A percentile compares a stretch with the other conserved stretches of the same genome.
Evolutionary conservation across 2,329 filamentous ascomycete species (phyloP).

Genomic region (Fusarium sp.): DNA sequence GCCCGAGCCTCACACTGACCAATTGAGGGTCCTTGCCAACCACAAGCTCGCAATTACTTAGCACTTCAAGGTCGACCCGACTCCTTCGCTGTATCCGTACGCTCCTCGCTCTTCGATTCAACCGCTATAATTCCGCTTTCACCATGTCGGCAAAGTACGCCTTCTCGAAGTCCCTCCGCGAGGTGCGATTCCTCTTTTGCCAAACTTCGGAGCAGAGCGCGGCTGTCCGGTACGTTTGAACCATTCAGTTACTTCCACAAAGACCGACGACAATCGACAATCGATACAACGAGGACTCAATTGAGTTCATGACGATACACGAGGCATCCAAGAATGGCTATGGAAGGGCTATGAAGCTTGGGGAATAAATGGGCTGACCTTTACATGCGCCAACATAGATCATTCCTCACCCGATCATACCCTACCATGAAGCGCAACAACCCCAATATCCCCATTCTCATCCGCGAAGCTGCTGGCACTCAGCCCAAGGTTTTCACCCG

Average conservation of each 20-base stretch:
- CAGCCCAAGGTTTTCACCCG: slow-evolving; percentile 89
- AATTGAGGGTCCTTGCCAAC: slow-evolving; percentile 47
- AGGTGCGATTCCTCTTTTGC: slow-evolving; percentile 97
- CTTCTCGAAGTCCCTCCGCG: slow-evolving; percentile 89
- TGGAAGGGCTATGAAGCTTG: not conserved
- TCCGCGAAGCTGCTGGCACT: slow-evolving; percentile 90
- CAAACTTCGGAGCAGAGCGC: slow-evolving; percentile 93
- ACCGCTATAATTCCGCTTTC: slow-evolving; percentile 7
- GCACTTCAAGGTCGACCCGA: slow-evolving; percentile 37
- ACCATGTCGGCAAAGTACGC: slow-evolving; percentile 93
- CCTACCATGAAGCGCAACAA: slow-evolving; percentile 99
- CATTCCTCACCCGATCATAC: slow-evolving; percentile 91
- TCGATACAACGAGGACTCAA: slow-evolving; percentile 23
- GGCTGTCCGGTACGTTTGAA: slow-evolving; percentile 78
- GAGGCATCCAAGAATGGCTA: not conserved
- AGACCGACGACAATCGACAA: not conserved
- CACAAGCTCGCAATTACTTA: slow-evolving; percentile 50
- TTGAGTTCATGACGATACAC: slow-evolving; percentile 17
- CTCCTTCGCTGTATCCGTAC: slow-evolving; percentile 1
- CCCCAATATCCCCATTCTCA: slow-evolving; percentile 90
- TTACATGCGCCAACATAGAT: slow-evolving; percentile 64
- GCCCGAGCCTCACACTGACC: slow-evolving; percentile 36
- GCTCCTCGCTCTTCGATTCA: slow-evolving; percentile 6
- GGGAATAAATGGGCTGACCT: slow-evolving; percentile 29
- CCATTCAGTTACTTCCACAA: not conserved